Conservation (phyloP, 2,329 filamentous ascomycete genomes). For the Botrytis aclada region DNA sequence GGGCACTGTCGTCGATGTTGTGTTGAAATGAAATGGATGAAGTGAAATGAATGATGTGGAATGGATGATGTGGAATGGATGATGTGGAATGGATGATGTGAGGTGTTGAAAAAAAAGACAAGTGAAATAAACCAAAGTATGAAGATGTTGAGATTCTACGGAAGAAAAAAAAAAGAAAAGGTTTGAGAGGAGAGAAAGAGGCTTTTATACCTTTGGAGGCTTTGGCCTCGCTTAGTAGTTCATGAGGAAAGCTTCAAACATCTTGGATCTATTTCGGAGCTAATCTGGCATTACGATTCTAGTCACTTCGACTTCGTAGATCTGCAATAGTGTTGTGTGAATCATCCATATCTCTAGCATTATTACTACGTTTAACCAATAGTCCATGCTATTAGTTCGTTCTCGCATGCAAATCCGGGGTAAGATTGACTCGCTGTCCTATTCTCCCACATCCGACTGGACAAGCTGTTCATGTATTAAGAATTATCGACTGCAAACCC, state of each 20-base stretch:
- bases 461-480: not conserved
- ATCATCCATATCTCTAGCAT: not conserved
- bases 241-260: not conserved
- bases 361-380: not conserved
- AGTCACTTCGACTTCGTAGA: not conserved
- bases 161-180: not conserved
- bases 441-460: not conserved
- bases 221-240: not conserved
- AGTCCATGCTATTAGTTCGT: not conserved
- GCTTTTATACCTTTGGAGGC: not conserved
- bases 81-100: too few species aligned
- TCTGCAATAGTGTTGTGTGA: rapidly evolving
- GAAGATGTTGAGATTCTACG: not conserved
- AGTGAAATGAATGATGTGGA: too few species aligned
- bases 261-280: not conserved
- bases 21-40: not conserved
- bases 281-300: not conserved
- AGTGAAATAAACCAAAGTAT: not conserved
- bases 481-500: not conserved
- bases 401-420: not conserved
- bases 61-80: too few species aligned
- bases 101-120: not conserved
- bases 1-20: not conserved
- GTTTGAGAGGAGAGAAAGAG: not conserved
- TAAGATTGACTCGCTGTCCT: not conserved